Base-by-base conservation (phyloP, 306 rosid genomes). In the Begonia masoniana region DNA sequence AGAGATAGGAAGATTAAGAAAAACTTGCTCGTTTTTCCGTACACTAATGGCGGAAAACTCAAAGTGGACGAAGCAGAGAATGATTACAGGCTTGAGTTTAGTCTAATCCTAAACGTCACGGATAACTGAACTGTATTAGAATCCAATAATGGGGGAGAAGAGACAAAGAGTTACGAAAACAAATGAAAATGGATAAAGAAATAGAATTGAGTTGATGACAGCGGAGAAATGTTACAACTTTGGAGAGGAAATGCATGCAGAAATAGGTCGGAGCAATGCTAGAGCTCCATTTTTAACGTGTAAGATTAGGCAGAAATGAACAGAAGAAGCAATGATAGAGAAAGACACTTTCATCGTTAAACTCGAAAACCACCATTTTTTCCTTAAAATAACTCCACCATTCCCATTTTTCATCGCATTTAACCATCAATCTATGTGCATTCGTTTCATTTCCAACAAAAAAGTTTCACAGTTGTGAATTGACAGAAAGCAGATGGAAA, bases 271-370 rank as follows among this genome's bases (percentile, higher is more conserved):
- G 7, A 45, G 14, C 13, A 45, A 0, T n/a, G 15, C 2, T 45
- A 45, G 49, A 45, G 15, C 15, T 45, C 15, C 15, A 45, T 10
- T 45, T 45, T 45, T 45, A 45, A 45, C 49, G 13, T 45, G n/a
- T 5, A 45, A 45, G 49, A 8, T 2, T 10, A 45, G 15, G 49
- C 13, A 45, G 49, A 45, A 24, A 45, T 10, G 49, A n/a, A 45
- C 9, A 45, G 15, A 10, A 10, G 49, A 45, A 45, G n/a, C 49
- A 45, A 2, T 45, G 49, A 45, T 45, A 45, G 15, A 8, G 49
- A 45, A 45, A 67, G 79, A 71, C 82, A 76, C 55, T 72, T 53
- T 62, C 79, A 81, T 77, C 82, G 76, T 78, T 70, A 62, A 62
- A 62, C 88, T 75, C 82, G 70, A 81, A 75, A 74, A 67, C 1